Percentiles rank a stretch among this genome's conserved stretches.
Conservation (phyloP, 768 basidiomycete genomes). For the Hirschioporus abietinus region DNA sequence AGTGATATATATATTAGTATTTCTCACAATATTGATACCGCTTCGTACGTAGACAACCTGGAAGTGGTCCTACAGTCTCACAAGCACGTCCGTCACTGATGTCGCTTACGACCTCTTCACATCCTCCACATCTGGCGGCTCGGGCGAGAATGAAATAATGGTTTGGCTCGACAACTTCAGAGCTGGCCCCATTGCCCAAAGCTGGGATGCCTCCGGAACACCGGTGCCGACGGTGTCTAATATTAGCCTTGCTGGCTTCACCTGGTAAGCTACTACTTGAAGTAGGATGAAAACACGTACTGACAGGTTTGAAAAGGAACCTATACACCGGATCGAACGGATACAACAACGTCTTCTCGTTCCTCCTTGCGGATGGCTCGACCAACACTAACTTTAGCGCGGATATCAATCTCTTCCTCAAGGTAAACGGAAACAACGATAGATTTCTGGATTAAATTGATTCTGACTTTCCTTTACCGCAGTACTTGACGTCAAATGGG, state of each 20-base stretch:
- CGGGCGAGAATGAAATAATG: conserved; percentile 48
- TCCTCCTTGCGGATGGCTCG: conserved; percentile 33
- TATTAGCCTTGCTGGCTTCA: conserved; percentile 42
- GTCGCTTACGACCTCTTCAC: conserved; percentile 66
- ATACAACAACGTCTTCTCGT: conserved; percentile 37
- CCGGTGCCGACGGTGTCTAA: conserved; percentile 32
- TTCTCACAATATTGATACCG: too few species aligned
- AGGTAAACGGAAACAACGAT: conserved; percentile 24
- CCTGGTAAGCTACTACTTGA: conserved; percentile 33
- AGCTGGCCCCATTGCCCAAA: conserved; percentile 50
- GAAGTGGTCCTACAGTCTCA: conserved; percentile 48
- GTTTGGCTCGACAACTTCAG: conserved; percentile 59
- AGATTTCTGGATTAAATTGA: background rate
- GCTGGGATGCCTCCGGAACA: conserved; percentile 31
- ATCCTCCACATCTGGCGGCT: conserved; percentile 41
- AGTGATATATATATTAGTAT: conserved; percentile 12
- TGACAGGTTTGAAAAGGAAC: conserved; percentile 33
- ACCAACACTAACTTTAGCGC: conserved; percentile 43
- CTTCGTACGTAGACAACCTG: conserved; percentile 57
- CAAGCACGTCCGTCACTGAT: conserved; percentile 39
- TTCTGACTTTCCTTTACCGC: background rate
- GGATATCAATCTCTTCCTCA: conserved; percentile 49
- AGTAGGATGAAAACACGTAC: background rate
- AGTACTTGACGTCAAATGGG: background rate
- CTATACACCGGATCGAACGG: conserved; percentile 51